Evolutionary conservation across 1,284 basidiomycete genomes (phyloP).

Genomic region (Leccinum huronense): DNA sequence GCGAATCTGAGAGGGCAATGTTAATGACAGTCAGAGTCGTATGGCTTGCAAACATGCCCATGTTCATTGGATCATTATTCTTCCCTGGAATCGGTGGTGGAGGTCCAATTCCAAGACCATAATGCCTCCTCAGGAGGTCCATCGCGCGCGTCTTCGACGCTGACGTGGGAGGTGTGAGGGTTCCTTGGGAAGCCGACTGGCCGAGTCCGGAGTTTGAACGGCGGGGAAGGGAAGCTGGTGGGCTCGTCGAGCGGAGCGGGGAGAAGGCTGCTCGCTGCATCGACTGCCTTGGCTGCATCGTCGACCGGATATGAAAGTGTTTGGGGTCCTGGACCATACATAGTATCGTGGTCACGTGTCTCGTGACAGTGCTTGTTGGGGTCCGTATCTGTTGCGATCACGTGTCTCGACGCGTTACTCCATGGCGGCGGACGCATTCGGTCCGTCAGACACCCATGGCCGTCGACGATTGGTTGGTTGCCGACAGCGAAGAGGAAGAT

Average conservation of each 20-base stretch:
- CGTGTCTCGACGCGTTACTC: conserved; percentile 18
- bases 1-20: conserved; percentile 53
- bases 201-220: conserved; percentile 20
- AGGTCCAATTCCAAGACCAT: conserved; percentile 72
- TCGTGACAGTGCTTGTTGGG: background rate
- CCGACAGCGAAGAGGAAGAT: conserved; percentile 34
- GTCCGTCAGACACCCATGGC: conserved; percentile 16
- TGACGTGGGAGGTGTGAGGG: conserved; percentile 25
- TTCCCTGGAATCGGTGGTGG: conserved; percentile 57
- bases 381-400: conserved; percentile 23
- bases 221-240: conserved; percentile 20
- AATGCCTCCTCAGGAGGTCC: conserved; percentile 78
- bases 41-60: conserved; percentile 46
- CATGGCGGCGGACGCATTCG: conserved; percentile 2
- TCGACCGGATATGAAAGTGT: conserved; percentile 6
- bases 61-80: conserved; percentile 72
- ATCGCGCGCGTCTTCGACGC: conserved; percentile 62
- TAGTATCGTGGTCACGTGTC: background rate
- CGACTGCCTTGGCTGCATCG: conserved; percentile 24
- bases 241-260: conserved; percentile 29
- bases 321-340: no score
- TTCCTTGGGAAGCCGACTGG: conserved; percentile 22
- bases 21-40: conserved; percentile 11
- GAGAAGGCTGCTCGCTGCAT: conserved; percentile 26
- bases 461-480: conserved; percentile 26